These are phyloP conservation scores for Daucus carota DNA, from an alignment of 129 eudicot genomes.

Conservation along the genomic window DH1_v3.0 NC_030383.2:6704001-6704500, in stretches of 20 bases:
- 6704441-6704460: too few species aligned
- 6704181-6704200: constrained; percentile 47
- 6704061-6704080: constrained; percentile 46
- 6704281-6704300: background rate
- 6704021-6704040: constrained; percentile 42
- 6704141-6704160: background rate
- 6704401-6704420: too few species aligned
- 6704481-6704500: too few species aligned
- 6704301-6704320: background rate
- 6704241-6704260: background rate
- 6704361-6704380: too few species aligned
- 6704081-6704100: constrained; percentile 20
- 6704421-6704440: too few species aligned
- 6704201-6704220: constrained; percentile 43
- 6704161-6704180: constrained; percentile 42
- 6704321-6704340: too few species aligned
- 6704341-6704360: too few species aligned
- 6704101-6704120: background rate
- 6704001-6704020: constrained; percentile 17
- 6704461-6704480: too few species aligned
- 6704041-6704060: constrained; percentile 49
- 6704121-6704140: background rate
- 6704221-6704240: constrained; percentile 30
- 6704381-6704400: too few species aligned
- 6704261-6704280: background rate